Conservation (phyloP, 1,139 yeast genomes). For the Yamadazyma sp. region DNA sequence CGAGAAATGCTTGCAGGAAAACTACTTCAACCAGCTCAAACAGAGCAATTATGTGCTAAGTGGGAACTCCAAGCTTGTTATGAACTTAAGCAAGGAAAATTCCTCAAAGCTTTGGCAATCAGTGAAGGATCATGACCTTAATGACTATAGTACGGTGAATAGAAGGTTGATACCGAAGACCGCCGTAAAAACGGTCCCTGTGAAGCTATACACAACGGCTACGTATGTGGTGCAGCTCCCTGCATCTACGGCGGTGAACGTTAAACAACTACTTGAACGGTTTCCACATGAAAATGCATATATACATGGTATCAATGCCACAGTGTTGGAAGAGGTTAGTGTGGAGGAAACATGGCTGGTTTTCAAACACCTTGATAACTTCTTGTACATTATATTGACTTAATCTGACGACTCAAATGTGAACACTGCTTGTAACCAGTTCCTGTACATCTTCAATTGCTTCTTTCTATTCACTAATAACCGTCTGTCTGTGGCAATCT, state of each 20-base stretch:
- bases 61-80: slow-evolving; percentile 72
- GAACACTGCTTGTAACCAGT: slow-evolving; percentile 95
- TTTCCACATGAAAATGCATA: slow-evolving; percentile 17
- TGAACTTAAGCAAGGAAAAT: slow-evolving; percentile 67
- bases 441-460: slow-evolving; percentile 90
- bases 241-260: slow-evolving; percentile 24
- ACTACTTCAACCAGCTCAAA: slow-evolving; percentile 75
- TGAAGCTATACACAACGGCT: slow-evolving; percentile 57
- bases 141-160: slow-evolving; percentile 21
- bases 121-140: slow-evolving; percentile 35
- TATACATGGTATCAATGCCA: slow-evolving; percentile 65
- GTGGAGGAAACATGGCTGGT: slow-evolving; percentile 53
- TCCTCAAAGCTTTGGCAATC: slow-evolving; percentile 59
- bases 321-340: slow-evolving; percentile 36
- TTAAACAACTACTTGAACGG: slow-evolving; percentile 2
- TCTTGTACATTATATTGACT: slow-evolving; percentile 59
- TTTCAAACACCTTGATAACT: slow-evolving; percentile 71
- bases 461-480: slow-evolving; percentile 89
- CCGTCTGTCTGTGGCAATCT: slow-evolving; percentile 87
- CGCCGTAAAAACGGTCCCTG: slow-evolving; percentile 49
- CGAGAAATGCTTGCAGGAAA: slow-evolving; percentile 38
- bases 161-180: slow-evolving; percentile 36
- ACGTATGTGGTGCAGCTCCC: slow-evolving; percentile 50
- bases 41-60: slow-evolving; percentile 74
- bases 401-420: slow-evolving; percentile 18